These are phyloP conservation scores for Gastrolobium villosum DNA, from an alignment of 306 rosid genomes.

Conservation along the genomic window DNA sequence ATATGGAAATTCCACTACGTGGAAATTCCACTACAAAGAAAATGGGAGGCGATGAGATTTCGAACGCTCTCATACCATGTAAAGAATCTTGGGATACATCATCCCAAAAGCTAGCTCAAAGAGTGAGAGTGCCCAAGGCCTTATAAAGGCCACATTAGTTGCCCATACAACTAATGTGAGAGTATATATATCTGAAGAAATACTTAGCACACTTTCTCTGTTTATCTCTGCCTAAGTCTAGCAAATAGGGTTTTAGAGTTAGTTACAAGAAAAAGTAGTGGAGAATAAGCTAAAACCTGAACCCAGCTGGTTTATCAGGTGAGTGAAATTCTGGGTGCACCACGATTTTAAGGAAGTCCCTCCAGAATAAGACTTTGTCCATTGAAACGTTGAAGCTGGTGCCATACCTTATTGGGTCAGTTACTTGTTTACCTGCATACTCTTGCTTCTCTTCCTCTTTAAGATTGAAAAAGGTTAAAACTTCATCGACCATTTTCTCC, in stretches of 20 bases:
- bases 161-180: no score
- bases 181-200: no score
- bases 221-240: not conserved
- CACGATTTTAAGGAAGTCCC: constrained; percentile 68
- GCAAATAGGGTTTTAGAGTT: not conserved
- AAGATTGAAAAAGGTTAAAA: constrained; percentile 51
- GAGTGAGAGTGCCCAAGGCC: no score
- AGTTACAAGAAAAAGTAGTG: not conserved
- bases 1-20: no score
- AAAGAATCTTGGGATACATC: no score
- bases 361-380: constrained; percentile 59
- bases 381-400: constrained; percentile 57
- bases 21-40: no score
- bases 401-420: constrained; percentile 57
- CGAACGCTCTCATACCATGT: no score
- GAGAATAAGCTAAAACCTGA: constrained; percentile 52
- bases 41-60: no score
- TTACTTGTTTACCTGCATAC: constrained; percentile 50
- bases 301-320: constrained; percentile 63
- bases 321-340: constrained; percentile 67
- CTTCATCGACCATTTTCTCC: constrained; percentile 49
- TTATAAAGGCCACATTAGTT: no score
- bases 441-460: constrained; percentile 57
- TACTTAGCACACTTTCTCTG: not conserved
- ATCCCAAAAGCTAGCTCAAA: no score